Conservation (phyloP, 495 filamentous ascomycete species). For the Aspergillus indologenus region DNA sequence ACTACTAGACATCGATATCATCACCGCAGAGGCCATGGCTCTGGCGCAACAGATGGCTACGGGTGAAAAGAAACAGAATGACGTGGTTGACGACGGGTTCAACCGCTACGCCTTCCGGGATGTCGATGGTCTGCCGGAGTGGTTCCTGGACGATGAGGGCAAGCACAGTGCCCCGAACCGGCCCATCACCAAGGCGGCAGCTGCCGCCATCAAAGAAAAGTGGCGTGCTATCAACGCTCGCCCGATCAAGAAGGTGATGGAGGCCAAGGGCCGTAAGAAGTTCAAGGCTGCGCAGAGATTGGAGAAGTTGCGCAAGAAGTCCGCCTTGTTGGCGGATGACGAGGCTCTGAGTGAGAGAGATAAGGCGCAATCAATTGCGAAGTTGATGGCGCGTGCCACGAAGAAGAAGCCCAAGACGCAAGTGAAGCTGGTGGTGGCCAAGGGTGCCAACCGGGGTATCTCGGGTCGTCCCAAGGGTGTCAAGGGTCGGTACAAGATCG, state of each 20-base stretch:
- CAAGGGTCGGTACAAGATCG: constrained; percentile 98
- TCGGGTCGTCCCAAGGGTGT: constrained; percentile 76
- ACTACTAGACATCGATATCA: constrained; percentile 84
- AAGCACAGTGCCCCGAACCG: constrained; percentile 79
- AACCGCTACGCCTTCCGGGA: constrained; percentile 92
- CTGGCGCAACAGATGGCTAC: constrained; percentile 89
- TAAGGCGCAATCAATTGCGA: constrained; percentile 80
- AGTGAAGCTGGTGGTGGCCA: constrained; percentile 87
- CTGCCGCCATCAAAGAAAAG: constrained; percentile 94
- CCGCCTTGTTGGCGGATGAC: constrained; percentile 77
- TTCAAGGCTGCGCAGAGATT: constrained; percentile 85
- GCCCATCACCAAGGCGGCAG: constrained; percentile 85
- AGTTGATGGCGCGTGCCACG: constrained; percentile 73
- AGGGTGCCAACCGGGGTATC: constrained; percentile 79
- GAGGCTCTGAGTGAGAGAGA: constrained; percentile 92
- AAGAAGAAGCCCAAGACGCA: constrained; percentile 83
- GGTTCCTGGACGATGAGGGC: constrained; percentile 93
- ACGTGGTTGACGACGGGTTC: constrained; percentile 86
- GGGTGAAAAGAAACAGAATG: constrained; percentile 71
- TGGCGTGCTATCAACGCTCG: constrained; percentile 88
- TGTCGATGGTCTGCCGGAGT: constrained; percentile 88
- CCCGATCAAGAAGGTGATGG: constrained; percentile 98
- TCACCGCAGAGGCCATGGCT: constrained; percentile 98
- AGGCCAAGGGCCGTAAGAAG: constrained; percentile 95
- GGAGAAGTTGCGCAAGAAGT: constrained; percentile 95